Conservation (phyloP, 2,329 filamentous ascomycete species). For the Beauveria scarabaeidicola region DNA sequence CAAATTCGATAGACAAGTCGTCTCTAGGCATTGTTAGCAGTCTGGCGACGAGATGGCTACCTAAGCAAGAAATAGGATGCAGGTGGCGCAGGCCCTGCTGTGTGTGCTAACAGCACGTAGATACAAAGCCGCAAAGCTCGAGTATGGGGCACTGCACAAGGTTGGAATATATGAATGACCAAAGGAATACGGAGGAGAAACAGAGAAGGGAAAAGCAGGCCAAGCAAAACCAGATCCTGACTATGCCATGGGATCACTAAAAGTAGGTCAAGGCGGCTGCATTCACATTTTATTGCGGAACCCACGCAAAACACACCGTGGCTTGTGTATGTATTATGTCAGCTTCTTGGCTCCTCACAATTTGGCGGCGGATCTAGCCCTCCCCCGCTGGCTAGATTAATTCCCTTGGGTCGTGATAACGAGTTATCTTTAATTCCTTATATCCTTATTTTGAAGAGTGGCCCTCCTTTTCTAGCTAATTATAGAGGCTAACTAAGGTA, state of each 20-base stretch:
- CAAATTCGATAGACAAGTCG: slow-evolving; percentile 63
- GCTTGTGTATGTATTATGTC: too few relatives aligned
- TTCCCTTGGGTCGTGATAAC: too few relatives aligned
- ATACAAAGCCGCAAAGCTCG: slow-evolving; percentile 1
- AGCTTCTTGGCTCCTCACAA: too few relatives aligned
- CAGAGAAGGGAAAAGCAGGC: not conserved
- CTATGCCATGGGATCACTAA: slow-evolving; percentile 1
- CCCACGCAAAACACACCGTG: not conserved
- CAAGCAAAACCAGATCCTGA: slow-evolving; percentile 4
- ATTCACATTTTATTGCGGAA: slow-evolving; percentile 8
- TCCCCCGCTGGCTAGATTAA: too few relatives aligned
- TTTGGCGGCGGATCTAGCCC: too few relatives aligned
- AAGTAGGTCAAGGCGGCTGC: slow-evolving; percentile 4
- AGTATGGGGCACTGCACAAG: not conserved
- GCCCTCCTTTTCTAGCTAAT: too few relatives aligned
- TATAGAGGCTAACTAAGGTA: too few relatives aligned
- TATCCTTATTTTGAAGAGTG: too few relatives aligned
- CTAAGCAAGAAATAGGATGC: slow-evolving; percentile 22
- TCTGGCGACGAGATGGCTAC: not conserved
- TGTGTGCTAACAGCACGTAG: slow-evolving; percentile 17
- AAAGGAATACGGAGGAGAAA: not conserved
- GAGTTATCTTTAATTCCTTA: too few relatives aligned
- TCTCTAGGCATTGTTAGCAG: slow-evolving; percentile 61
- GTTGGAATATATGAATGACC: not conserved
- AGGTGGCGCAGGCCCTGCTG: slow-evolving; percentile 16